Conservation (phyloP, 2,329 filamentous ascomycete species). For the Mollisia scopiformis region DNA sequence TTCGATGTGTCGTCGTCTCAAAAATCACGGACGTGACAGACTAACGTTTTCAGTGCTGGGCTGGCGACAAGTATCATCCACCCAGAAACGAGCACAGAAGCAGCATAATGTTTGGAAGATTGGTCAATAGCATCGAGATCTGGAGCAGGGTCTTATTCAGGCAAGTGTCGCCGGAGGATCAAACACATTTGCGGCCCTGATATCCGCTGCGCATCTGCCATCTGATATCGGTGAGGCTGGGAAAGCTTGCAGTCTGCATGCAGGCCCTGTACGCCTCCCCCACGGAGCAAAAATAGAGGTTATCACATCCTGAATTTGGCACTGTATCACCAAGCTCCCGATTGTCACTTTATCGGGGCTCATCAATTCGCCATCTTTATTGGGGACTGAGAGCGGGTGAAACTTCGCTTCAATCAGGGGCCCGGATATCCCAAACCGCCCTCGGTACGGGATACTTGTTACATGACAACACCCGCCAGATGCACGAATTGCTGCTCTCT, state of each 20-base stretch:
- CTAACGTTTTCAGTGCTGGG: constrained; percentile 34
- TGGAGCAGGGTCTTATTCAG: constrained; percentile 9
- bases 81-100: constrained; percentile 13
- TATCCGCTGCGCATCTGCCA: constrained; percentile 9
- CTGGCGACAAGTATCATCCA: constrained; percentile 16
- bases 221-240: constrained; percentile 22
- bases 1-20: constrained; percentile 32
- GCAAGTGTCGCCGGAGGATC: constrained; percentile 24
- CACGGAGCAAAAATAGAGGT: constrained; percentile 15
- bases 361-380: constrained; percentile 22
- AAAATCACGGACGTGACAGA: constrained; percentile 30
- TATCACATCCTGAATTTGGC: constrained; percentile 21
- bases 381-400: constrained; percentile 30
- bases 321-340: constrained; percentile 17
- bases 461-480: constrained; percentile 12
- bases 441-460: constrained; percentile 20
- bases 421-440: constrained; percentile 22
- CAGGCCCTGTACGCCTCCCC: constrained; percentile 2
- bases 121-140: constrained; percentile 8
- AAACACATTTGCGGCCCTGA: constrained; percentile 20
- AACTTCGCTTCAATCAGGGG: constrained; percentile 27
- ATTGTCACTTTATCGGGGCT: constrained; percentile 18
- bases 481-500: constrained; percentile 17
- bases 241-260: constrained; percentile 14
- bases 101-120: constrained; percentile 30